Evolutionary conservation across 345 rosid species (phyloP).

Genomic region (Eucalyptus leucophloia): DNA sequence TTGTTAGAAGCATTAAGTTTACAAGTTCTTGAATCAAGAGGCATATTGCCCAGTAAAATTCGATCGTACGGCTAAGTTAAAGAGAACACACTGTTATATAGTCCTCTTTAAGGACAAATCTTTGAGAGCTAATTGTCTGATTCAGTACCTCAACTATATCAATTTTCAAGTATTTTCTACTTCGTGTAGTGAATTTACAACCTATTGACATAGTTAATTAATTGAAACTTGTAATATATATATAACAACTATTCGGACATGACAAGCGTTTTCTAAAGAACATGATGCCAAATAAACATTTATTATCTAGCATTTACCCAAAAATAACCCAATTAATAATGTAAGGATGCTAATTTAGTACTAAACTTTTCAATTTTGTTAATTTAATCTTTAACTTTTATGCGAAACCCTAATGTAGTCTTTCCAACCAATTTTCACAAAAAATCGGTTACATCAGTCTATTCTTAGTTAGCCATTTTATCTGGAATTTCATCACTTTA

Average conservation of each 20-base stretch:
- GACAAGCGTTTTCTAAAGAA: background rate
- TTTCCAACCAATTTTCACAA: background rate
- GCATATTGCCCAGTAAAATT: background rate
- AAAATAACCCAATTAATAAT: too few species aligned
- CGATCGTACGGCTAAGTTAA: background rate
- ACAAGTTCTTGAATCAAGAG: too few species aligned
- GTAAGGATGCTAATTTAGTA: background rate
- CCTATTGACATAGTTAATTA: background rate
- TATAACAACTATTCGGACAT: background rate
- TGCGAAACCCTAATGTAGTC: rapidly evolving
- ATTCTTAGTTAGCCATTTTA: too few species aligned
- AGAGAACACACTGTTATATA: background rate
- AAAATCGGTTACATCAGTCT: rapidly evolving
- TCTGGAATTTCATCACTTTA: rapidly evolving
- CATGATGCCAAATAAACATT: background rate
- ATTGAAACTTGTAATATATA: background rate
- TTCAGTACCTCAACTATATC: background rate
- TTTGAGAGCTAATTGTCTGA: background rate
- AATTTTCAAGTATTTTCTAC: background rate
- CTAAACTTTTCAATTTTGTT: too few species aligned
- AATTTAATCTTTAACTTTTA: too few species aligned
- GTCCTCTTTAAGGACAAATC: background rate
- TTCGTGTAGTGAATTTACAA: background rate
- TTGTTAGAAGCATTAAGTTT: too few species aligned
- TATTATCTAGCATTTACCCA: background rate